Evolutionary conservation across 2,329 filamentous ascomycete genomes (phyloP).

Genomic region (Diatrype stigma): DNA sequence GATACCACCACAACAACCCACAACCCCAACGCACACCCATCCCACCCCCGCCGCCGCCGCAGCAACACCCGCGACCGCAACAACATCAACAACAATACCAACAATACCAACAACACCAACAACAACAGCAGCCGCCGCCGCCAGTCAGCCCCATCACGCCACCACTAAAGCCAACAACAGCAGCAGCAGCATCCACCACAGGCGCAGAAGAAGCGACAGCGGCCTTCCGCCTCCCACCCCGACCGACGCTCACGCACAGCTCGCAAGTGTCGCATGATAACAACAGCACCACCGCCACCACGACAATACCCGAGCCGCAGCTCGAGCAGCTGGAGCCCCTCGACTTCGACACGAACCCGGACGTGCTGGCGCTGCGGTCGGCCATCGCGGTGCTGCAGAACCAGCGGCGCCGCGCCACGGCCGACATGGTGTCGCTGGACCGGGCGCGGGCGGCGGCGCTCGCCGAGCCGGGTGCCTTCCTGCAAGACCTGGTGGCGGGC

Average conservation of each 20-base stretch:
- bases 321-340: constrained; percentile 50
- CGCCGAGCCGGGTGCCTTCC: constrained; percentile 67
- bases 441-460: constrained; percentile 67
- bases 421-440: constrained; percentile 69
- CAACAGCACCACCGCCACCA: constrained; percentile 4
- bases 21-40: constrained; percentile 1
- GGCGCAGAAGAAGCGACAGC: too few relatives aligned
- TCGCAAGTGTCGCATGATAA: constrained; percentile 11
- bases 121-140: constrained; percentile 31
- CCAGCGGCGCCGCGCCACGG: constrained; percentile 72
- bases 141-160: constrained; percentile 54
- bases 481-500: constrained; percentile 61
- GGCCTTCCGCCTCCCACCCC: constrained; percentile 4
- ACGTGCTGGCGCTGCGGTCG: constrained; percentile 80
- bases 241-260: constrained; percentile 21
- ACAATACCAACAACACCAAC: constrained; percentile 3
- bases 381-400: constrained; percentile 84
- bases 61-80: not conserved
- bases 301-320: not conserved
- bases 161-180: constrained; percentile 36
- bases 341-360: constrained; percentile 65
- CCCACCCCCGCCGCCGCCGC: not conserved
- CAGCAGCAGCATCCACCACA: constrained; percentile 9
- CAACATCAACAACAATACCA: constrained; percentile 5
- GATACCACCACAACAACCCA: not conserved